Evolutionary conservation across 495 filamentous ascomycete genomes (phyloP).

Genomic region (Alectoria sarmentosa): DNA sequence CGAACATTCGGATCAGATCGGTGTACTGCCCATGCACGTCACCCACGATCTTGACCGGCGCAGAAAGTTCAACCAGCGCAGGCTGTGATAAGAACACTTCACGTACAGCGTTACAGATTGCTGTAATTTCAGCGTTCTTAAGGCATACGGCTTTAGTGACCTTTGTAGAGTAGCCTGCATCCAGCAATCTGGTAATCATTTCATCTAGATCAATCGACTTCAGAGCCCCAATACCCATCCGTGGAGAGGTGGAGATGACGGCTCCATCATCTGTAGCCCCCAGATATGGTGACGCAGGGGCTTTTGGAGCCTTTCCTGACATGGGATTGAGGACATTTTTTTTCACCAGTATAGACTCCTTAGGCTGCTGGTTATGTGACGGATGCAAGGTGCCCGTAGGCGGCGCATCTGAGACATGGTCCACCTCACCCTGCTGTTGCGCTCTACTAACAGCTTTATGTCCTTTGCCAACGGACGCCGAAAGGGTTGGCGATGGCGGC

Average conservation of each 20-base stretch:
- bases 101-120: conserved; percentile 78
- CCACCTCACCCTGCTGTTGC: conserved; percentile 83
- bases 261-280: conserved; percentile 25
- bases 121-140: conserved; percentile 94
- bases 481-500: conserved; percentile 85
- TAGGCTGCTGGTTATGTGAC: conserved; percentile 48
- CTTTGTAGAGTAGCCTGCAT: conserved; percentile 92
- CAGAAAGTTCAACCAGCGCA: conserved; percentile 80
- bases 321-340: conserved; percentile 51
- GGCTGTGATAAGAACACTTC: conserved; percentile 91
- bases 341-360: conserved; percentile 78
- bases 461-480: conserved; percentile 63
- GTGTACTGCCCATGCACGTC: conserved; percentile 99
- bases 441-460: conserved; percentile 75
- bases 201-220: conserved; percentile 93
- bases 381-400: conserved; percentile 51
- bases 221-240: conserved; percentile 65
- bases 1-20: conserved; percentile 94
- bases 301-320: conserved; percentile 36
- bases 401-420: conserved; percentile 90
- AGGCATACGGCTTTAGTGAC: conserved; percentile 95
- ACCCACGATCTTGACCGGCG: conserved; percentile 98
- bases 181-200: conserved; percentile 89
- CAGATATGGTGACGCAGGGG: conserved; percentile 25
- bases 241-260: conserved; percentile 29